Conservation (phyloP, 805 yeast species). For the Saccharomycopsis sp. region DNA sequence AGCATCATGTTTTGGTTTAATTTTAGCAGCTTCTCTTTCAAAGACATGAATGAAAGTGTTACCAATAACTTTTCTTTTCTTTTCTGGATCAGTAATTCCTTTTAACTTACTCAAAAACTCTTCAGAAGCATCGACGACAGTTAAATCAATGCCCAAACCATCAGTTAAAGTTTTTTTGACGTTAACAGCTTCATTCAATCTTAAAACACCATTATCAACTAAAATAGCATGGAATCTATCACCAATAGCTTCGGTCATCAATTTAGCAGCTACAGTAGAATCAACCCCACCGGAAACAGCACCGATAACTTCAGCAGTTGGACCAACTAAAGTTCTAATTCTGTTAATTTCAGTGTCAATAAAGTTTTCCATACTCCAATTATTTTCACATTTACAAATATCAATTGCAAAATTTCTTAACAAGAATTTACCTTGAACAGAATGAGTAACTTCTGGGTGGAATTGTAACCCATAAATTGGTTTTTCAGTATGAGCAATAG, state of each 20-base stretch:
- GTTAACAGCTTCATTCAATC: conserved; percentile 81
- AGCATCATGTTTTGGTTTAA: conserved; percentile 72
- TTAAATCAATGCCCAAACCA: conserved; percentile 89
- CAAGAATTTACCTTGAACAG: conserved; percentile 78
- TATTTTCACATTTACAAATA: conserved; percentile 77
- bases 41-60: conserved; percentile 95
- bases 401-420: conserved; percentile 88
- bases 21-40: conserved; percentile 89
- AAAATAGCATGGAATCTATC: conserved; percentile 96
- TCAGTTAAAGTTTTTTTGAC: conserved; percentile 85
- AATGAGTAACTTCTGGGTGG: conserved; percentile 98
- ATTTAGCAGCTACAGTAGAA: conserved; percentile 97
- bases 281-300: conserved; percentile 99
- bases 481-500: conserved; percentile 66
- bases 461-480: conserved; percentile 91
- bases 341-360: conserved; percentile 93
- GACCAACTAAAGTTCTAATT: conserved; percentile 86
- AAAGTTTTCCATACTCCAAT: conserved; percentile 98
- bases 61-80: conserved; percentile 97
- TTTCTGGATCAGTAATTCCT: conserved; percentile 97
- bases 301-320: conserved; percentile 97
- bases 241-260: conserved; percentile 97
- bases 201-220: conserved; percentile 97
- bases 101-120: conserved; percentile 76
- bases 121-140: conserved; percentile 90